These are phyloP conservation scores for Plasmodium gallinaceum DNA, from an alignment of 169 alveolate species.

Conservation along the genomic window DNA sequence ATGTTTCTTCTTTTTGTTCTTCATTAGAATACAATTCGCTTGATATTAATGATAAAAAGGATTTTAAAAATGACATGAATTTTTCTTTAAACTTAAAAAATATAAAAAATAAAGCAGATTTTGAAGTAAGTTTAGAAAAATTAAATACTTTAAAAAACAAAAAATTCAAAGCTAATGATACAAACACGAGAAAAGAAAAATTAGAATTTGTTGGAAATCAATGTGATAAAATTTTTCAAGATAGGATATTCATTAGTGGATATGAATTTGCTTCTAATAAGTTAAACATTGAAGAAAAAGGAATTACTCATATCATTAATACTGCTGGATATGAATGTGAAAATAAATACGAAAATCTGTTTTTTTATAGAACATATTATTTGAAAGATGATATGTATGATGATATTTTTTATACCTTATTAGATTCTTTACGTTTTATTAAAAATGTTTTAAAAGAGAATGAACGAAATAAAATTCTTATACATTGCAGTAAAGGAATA, in stretches of 20 bases:
- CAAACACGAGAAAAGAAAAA: background rate
- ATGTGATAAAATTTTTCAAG: conserved; percentile 73
- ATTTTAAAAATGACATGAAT: no score
- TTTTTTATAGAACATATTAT: conserved; percentile 72
- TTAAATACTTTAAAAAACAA: background rate
- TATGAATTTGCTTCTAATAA: conserved; percentile 52
- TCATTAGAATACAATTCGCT: no score
- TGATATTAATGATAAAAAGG: no score
- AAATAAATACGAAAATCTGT: conserved; percentile 24
- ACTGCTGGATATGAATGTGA: conserved; percentile 76
- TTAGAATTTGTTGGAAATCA: conserved; percentile 20
- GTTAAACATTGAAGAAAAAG: conserved; percentile 18
- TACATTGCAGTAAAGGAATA: conserved; percentile 82
- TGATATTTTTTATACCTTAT: conserved; percentile 70
- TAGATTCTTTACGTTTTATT: conserved; percentile 72
- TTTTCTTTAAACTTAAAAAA: no score
- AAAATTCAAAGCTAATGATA: no score
- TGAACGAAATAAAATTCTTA: conserved; percentile 55
- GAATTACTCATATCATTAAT: conserved; percentile 76
- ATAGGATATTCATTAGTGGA: conserved; percentile 71
- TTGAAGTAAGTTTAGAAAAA: no score
- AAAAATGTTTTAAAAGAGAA: conserved; percentile 40
- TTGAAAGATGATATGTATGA: conserved; percentile 74
- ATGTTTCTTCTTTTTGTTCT: no score
- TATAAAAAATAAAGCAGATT: no score